Evolutionary conservation across 192 early-diverging fungal species (phyloP), one percentile per base, ranked within the genome.

Genomic region (Dimargaris cristalligena): DNA sequence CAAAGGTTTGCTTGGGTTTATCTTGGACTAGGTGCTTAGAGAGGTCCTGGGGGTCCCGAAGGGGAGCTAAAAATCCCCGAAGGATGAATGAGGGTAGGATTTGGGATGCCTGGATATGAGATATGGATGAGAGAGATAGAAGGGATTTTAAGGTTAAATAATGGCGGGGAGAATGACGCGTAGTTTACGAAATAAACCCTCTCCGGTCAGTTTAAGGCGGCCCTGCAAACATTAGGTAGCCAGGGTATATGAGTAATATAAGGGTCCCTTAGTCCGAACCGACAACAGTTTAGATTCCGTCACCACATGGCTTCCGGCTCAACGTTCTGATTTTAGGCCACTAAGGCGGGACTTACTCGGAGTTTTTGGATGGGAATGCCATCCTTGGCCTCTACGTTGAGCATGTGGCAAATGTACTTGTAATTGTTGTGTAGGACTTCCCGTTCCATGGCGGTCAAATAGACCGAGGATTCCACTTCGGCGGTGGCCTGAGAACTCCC

Each of bases 401-500:
- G 54, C 31, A 34, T 56, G 20, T 33, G 54, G 34, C 54, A 56
- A 18, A 56, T 20, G 54, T 56, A 56, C 13, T 33, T 14, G 54
- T 56, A 56, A 23, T 56, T 56, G 29, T 31, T 29, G 6, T 56
- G 30, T 4, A 56, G 34, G 18, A 23, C 14, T 4, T 31, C 6
- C 1, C 54, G 54, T 33, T 56, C 54, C 30, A n/a, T 11, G 31
- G 29, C 16, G 32, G 30, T 56, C 14, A 56, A 33, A 29, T 56
- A 56, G 16, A 56, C 29, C 6, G 54, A 56, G 32, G 54, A 28
- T 2, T 56, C 54, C 9, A 29, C 29, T 20, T 56, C 54, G 1
- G 54, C 54, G 31, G 54, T 8, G 26, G 54, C 13, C 14, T 56
- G 54, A 33, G 23, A 28, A 23, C 34, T 56, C n/a, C n/a, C n/a